Evolutionary conservation across 768 basidiomycete genomes (phyloP).

Genomic region (Hortiboletus campestris): DNA sequence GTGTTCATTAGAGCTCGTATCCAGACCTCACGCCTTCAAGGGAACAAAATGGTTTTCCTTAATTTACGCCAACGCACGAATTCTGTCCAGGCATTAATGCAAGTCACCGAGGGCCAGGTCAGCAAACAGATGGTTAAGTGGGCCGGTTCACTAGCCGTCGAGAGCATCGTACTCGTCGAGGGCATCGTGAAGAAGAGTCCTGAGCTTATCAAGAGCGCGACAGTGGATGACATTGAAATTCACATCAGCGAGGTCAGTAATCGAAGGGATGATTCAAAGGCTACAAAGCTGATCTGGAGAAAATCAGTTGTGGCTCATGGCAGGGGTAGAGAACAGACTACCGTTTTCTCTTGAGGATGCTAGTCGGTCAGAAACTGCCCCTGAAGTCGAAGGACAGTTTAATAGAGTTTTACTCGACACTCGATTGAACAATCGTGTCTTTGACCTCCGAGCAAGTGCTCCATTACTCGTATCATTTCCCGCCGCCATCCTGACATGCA

Average conservation of each 20-base stretch:
- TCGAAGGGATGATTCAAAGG: not conserved
- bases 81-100: conserved; percentile 83
- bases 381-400: conserved; percentile 58
- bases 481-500: conserved; percentile 7
- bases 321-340: conserved; percentile 73
- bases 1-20: conserved; percentile 88
- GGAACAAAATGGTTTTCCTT: conserved; percentile 94
- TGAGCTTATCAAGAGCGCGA: conserved; percentile 89
- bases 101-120: conserved; percentile 67
- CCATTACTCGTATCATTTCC: not conserved
- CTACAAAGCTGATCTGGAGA: not conserved
- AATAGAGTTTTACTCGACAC: conserved; percentile 89
- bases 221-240: conserved; percentile 83
- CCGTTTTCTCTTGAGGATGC: conserved; percentile 96
- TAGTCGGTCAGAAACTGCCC: conserved; percentile 73
- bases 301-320: conserved; percentile 72
- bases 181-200: conserved; percentile 76
- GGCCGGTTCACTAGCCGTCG: conserved; percentile 71
- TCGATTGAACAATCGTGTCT: conserved; percentile 88
- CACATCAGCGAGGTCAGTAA: conserved; percentile 70
- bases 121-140: conserved; percentile 99
- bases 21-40: conserved; percentile 88
- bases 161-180: conserved; percentile 91
- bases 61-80: conserved; percentile 85
- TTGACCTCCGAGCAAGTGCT: conserved; percentile 82